Evolutionary conservation across 345 rosid genomes (phyloP).

Genomic region (Citrus inodora): DNA sequence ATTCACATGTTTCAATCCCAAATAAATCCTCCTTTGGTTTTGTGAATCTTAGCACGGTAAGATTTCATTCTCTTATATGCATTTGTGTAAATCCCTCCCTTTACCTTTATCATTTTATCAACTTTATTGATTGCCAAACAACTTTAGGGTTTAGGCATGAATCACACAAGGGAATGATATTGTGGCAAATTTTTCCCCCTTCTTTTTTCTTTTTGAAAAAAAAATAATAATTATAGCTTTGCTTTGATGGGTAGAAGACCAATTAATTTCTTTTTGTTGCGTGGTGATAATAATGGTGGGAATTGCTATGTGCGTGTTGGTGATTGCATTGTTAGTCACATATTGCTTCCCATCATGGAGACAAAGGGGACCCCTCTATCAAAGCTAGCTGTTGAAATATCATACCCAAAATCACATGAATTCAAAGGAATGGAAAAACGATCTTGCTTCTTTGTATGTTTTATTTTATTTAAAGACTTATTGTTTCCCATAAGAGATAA

Average conservation of each 20-base stretch:
- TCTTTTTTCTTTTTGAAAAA: background rate
- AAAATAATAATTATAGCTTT: background rate
- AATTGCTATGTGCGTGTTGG: constrained; percentile 28
- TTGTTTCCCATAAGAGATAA: constrained; percentile 24
- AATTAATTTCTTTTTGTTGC: constrained; percentile 1
- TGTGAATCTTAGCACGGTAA: background rate
- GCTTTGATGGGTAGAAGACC: constrained; percentile 35
- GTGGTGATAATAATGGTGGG: constrained; percentile 27
- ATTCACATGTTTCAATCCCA: background rate
- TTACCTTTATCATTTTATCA: constrained; percentile 10
- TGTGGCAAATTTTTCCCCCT: background rate
- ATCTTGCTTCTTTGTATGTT: constrained; percentile 4
- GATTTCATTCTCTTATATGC: background rate
- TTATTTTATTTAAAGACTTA: background rate
- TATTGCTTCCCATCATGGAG: constrained; percentile 43
- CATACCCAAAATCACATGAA: constrained; percentile 20
- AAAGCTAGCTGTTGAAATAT: constrained; percentile 35
- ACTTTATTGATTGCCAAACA: constrained; percentile 18
- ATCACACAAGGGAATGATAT: constrained; percentile 11
- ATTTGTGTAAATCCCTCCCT: background rate
- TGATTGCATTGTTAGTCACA: constrained; percentile 43
- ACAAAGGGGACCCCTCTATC: constrained; percentile 37
- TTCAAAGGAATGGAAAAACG: constrained; percentile 28
- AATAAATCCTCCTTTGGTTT: background rate
- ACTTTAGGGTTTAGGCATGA: constrained; percentile 13